Conservation (phyloP, 192 early-diverging fungal genomes). For the Geranomyces variabilis region DNA sequence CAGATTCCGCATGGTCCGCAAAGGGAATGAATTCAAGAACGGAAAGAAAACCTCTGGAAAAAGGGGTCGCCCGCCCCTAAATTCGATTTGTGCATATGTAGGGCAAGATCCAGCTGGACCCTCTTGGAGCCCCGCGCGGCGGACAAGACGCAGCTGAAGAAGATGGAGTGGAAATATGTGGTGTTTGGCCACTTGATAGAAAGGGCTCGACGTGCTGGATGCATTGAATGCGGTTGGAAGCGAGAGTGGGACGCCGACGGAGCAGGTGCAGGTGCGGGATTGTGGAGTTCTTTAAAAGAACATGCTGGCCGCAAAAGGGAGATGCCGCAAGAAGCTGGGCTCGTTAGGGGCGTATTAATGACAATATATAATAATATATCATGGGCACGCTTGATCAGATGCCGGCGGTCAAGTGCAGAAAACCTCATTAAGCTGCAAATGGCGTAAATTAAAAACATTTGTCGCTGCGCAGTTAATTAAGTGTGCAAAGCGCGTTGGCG, state of each 20-base stretch:
- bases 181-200: slow-evolving; percentile 58
- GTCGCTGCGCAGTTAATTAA: no score
- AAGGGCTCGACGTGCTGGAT: slow-evolving; percentile 16
- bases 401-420: no score
- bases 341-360: no score
- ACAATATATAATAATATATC: no score
- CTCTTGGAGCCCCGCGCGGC: slow-evolving; percentile 40
- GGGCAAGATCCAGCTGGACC: slow-evolving; percentile 15
- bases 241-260: slow-evolving; percentile 19
- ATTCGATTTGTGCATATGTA: not conserved
- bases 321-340: no score
- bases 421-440: no score
- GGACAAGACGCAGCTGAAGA: slow-evolving; percentile 73
- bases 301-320: no score
- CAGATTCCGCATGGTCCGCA: slow-evolving; percentile 12
- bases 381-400: no score
- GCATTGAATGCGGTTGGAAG: slow-evolving; percentile 29
- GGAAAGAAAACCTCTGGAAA: not conserved
- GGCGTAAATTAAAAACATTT: no score
- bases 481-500: no score
- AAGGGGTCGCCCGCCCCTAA: no score
- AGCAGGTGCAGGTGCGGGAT: slow-evolving; percentile 26
- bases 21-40: no score
- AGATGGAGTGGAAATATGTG: slow-evolving; percentile 66
- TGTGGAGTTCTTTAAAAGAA: slow-evolving; percentile 39